Base-by-base conservation (phyloP, 345 rosid species). In the Bruguiera gymnorhiza region DNA sequence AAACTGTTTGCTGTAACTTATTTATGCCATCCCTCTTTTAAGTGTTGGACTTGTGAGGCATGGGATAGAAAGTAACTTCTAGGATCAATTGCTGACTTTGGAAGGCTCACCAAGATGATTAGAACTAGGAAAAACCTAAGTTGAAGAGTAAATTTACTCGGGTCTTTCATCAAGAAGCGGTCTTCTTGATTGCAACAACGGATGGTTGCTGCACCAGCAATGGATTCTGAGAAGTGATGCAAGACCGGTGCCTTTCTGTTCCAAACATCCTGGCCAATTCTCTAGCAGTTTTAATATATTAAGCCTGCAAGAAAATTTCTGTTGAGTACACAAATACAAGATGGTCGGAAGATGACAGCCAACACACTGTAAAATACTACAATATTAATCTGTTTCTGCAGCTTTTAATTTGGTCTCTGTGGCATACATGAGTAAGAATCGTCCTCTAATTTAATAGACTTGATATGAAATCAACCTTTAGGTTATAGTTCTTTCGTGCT, bases 201-300 rank as follows among this genome's bases (percentile, higher is more conserved):
- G 70, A 91, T 82, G 10, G 90, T 85, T 66, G 85, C 82, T 16
- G 83, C 92, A 19, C 97, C 97, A 9, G 87, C 26, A 26, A 88
- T 83, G 15, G 97, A 81, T 78, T 94, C 98, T 6, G 95, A 88
- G 76, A 88, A 94, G 70, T 89, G 96, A 61, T 94, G 92, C 71
- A 91, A 80, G 68, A 94, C 70, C 32, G 98, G 95, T 36, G 96
- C 88, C 75, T 93, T 91, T 73, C 83, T 80, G 63, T 82, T 60
- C 93, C 96, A 75, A 88, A 75, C 91, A 94, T 81, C 81, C 97
- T 86, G n/a, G 96, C 96, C 27, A 94, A 80, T 80, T 94, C 97
- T 73, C 98, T 84, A 10, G 98, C 96, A 11, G 93, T 79, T 37
- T 88, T 75, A 67, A 87, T 87, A 81, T 94, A 94, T 72, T 89